phyloP scores from a whole-genome alignment of 2,329 filamentous ascomycete species.

The Cercospora sojina region DNA sequence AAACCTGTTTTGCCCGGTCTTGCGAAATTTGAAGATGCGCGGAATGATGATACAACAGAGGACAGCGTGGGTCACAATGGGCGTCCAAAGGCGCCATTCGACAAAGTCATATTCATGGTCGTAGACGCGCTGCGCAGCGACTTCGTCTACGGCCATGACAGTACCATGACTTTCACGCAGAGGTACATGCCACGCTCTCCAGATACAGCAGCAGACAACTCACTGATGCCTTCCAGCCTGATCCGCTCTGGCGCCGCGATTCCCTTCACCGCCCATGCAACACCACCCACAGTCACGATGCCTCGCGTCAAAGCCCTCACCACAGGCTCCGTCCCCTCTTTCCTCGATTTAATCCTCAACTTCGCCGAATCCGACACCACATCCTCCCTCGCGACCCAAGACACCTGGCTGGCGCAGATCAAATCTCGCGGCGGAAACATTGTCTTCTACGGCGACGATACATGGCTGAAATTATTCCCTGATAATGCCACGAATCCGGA shows the following conservation, averaged over 20 bases:
- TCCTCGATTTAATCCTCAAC: slow-evolving; percentile 94
- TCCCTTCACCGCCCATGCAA: slow-evolving; percentile 92
- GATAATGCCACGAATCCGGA: slow-evolving; percentile 31
- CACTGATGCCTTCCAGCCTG: slow-evolving; percentile 55
- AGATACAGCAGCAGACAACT: neutral
- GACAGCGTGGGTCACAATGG: neutral
- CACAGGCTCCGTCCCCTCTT: slow-evolving; percentile 96
- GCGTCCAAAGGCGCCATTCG: slow-evolving; percentile 67
- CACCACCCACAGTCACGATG: slow-evolving; percentile 98
- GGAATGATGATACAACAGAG: slow-evolving; percentile 12
- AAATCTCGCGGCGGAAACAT: slow-evolving; percentile 74
- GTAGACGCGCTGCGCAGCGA: slow-evolving; percentile 93
- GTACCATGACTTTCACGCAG: slow-evolving; percentile 86
- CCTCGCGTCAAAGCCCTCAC: slow-evolving; percentile 95
- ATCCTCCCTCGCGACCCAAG: slow-evolving; percentile 81
- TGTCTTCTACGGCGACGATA: slow-evolving; percentile 96
- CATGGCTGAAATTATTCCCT: slow-evolving; percentile 96
- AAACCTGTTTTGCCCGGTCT: slow-evolving; percentile 89
- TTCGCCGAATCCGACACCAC: slow-evolving; percentile 92
- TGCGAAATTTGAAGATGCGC: slow-evolving; percentile 48
- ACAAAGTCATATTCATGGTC: slow-evolving; percentile 95
- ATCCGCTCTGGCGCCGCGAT: slow-evolving; percentile 80
- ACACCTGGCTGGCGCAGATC: slow-evolving; percentile 95
- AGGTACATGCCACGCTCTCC: slow-evolving; percentile 55
- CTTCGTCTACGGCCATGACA: slow-evolving; percentile 80